Evolutionary conservation across 202 grass and related monocot genomes (phyloP).

Genomic region (Dendrocalamus latiflorus): DNA sequence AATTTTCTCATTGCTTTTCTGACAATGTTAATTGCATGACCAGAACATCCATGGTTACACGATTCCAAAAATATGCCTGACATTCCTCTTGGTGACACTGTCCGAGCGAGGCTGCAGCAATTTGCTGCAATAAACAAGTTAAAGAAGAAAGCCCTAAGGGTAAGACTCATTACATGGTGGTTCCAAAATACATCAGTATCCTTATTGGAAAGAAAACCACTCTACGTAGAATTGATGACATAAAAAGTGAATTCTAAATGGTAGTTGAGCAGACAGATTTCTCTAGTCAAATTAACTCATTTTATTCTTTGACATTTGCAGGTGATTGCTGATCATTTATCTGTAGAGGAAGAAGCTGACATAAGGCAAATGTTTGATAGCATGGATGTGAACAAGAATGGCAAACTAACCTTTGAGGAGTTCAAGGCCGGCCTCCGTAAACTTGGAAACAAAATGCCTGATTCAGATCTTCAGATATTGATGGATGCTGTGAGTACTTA

Average conservation of each 20-base stretch:
- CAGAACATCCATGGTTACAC: constrained; percentile 85
- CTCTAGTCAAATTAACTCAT: neutral
- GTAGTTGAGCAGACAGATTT: neutral
- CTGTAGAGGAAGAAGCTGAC: constrained; percentile 72
- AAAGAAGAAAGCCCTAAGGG: too few species aligned
- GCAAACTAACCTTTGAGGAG: too few species aligned
- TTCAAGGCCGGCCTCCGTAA: too few species aligned
- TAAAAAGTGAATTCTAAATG: neutral
- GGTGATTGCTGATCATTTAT: constrained; percentile 84
- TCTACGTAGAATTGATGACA: neutral
- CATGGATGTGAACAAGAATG: constrained; percentile 67
- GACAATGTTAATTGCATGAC: constrained; percentile 16
- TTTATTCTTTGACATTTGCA: constrained; percentile 33
- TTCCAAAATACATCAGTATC: neutral
- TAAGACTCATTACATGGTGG: constrained; percentile 33
- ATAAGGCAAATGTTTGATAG: constrained; percentile 79
- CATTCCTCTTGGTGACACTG: constrained; percentile 71
- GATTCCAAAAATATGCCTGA: constrained; percentile 75
- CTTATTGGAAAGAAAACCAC: neutral
- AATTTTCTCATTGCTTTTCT: constrained; percentile 11
- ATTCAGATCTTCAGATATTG: constrained; percentile 62
- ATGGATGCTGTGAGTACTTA: constrained; percentile 82
- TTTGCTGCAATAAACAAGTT: constrained; percentile 95
- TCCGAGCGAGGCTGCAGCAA: constrained; percentile 77
- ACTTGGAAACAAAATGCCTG: too few species aligned